Evolutionary conservation across 2,329 filamentous ascomycete genomes (phyloP).

Genomic region (Dothidotthia symphoricarpi): DNA sequence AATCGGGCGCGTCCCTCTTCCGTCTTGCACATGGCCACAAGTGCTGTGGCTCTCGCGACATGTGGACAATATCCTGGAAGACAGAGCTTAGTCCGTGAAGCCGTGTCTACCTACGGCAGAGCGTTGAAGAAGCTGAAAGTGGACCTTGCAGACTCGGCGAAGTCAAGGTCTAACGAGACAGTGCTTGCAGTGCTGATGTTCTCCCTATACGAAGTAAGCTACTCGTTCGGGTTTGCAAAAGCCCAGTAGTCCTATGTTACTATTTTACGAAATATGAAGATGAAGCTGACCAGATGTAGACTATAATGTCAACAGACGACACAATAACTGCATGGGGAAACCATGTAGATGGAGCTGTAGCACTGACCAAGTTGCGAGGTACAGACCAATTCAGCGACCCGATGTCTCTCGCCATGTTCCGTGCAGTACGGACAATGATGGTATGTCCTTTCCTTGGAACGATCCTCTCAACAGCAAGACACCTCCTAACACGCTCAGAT

Average conservation of each 20-base stretch:
- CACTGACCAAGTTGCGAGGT: slow-evolving; percentile 41
- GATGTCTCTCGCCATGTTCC: slow-evolving; percentile 41
- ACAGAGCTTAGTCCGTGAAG: slow-evolving; percentile 34
- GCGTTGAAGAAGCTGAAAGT: slow-evolving; percentile 40
- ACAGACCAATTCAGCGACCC: slow-evolving; percentile 41
- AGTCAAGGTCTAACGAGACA: slow-evolving; percentile 40
- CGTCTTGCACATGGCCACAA: slow-evolving; percentile 42
- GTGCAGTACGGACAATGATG: slow-evolving; percentile 45
- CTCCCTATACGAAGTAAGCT: slow-evolving; percentile 44
- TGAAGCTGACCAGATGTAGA: slow-evolving; percentile 28
- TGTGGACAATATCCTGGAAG: slow-evolving; percentile 42
- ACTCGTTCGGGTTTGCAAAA: slow-evolving; percentile 15
- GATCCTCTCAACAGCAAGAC: too few species aligned
- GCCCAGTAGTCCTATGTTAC: slow-evolving; percentile 16
- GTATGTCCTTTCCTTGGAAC: slow-evolving; percentile 16
- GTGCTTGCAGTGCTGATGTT: slow-evolving; percentile 43
- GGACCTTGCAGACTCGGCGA: slow-evolving; percentile 37
- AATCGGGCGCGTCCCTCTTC: slow-evolving; percentile 36
- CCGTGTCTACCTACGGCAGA: slow-evolving; percentile 38
- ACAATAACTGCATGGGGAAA: slow-evolving; percentile 41
- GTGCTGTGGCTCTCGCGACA: slow-evolving; percentile 40
- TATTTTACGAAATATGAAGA: not conserved
- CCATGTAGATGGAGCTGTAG: slow-evolving; percentile 44
- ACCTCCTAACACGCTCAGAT: slow-evolving; percentile 26
- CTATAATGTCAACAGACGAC: slow-evolving; percentile 40